These are phyloP conservation scores for Candida golubevii DNA, from an alignment of 805 yeast species.

Conservation along the genomic window DNA sequence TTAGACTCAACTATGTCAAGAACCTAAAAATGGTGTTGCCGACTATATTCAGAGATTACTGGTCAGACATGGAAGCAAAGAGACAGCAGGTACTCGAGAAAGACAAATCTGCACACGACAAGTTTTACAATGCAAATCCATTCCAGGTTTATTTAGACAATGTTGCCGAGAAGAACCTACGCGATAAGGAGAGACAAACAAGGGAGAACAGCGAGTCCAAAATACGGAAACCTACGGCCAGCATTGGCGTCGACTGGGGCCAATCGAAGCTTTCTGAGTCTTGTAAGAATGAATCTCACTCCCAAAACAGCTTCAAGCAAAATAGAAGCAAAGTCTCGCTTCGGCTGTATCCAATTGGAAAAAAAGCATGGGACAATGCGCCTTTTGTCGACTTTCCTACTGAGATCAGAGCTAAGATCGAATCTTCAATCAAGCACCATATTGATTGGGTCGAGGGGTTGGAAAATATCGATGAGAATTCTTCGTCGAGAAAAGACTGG, in stretches of 20 bases:
- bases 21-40: conserved; percentile 87
- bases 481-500: conserved; percentile 8
- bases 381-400: conserved; percentile 65
- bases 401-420: conserved; percentile 59
- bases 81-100: conserved; percentile 47
- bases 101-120: conserved; percentile 46
- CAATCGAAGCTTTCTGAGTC: not conserved
- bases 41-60: conserved; percentile 68
- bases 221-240: conserved; percentile 42
- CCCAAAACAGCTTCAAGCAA: not conserved
- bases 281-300: conserved; percentile 1
- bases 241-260: conserved; percentile 10
- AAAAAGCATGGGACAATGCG: conserved; percentile 68
- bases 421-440: conserved; percentile 53
- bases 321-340: conserved; percentile 1
- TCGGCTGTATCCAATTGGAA: conserved; percentile 31
- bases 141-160: conserved; percentile 63
- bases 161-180: conserved; percentile 40
- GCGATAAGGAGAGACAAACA: conserved; percentile 44
- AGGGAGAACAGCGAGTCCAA: conserved; percentile 48
- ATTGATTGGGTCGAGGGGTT: conserved; percentile 47
- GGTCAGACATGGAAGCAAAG: conserved; percentile 67
- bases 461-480: not conserved
- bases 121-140: conserved; percentile 67
- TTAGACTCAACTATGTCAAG: conserved; percentile 72